These are phyloP conservation scores for Trametes cingulata DNA, from an alignment of 768 basidiomycete species.

Conservation along the genomic window DNA sequence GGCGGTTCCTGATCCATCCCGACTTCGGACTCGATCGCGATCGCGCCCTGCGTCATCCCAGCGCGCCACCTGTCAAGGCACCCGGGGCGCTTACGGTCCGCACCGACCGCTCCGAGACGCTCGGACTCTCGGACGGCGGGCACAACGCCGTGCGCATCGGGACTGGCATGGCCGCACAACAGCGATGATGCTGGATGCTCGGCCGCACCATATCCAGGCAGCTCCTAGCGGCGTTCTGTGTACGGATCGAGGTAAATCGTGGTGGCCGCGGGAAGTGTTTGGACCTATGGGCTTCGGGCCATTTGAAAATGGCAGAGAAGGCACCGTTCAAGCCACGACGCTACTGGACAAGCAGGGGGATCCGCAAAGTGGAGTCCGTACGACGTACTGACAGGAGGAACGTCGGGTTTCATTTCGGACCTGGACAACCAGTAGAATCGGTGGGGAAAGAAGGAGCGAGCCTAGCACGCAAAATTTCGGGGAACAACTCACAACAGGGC, in stretches of 20 bases:
- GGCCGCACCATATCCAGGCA: not conserved
- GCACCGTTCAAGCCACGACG: not conserved
- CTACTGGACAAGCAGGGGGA: conserved; percentile 11
- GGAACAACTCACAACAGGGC: not conserved
- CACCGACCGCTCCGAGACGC: conserved; percentile 1
- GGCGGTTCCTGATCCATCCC: conserved; percentile 2
- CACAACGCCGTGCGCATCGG: too few relatives aligned
- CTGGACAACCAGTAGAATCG: not conserved
- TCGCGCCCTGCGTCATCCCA: conserved; percentile 5
- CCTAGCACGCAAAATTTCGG: not conserved
- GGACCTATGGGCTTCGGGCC: not conserved
- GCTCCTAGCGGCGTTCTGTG: not conserved
- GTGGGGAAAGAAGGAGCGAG: not conserved
- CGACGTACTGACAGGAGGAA: conserved; percentile 9
- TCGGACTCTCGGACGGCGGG: not conserved
- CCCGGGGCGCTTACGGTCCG: conserved; percentile 1
- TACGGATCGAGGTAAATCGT: not conserved
- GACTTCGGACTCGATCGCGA: conserved; percentile 13
- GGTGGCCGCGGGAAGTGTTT: conserved; percentile 11
- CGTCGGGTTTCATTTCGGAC: conserved; percentile 12
- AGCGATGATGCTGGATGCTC: not conserved
- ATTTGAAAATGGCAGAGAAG: not conserved
- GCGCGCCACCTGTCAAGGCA: not conserved
- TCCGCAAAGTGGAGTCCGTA: conserved; percentile 6
- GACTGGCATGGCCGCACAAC: too few relatives aligned